Percentiles rank a stretch among this genome's conserved stretches.
Conservation (phyloP, 768 basidiomycete species). For the Tulasnella sp. region DNA sequence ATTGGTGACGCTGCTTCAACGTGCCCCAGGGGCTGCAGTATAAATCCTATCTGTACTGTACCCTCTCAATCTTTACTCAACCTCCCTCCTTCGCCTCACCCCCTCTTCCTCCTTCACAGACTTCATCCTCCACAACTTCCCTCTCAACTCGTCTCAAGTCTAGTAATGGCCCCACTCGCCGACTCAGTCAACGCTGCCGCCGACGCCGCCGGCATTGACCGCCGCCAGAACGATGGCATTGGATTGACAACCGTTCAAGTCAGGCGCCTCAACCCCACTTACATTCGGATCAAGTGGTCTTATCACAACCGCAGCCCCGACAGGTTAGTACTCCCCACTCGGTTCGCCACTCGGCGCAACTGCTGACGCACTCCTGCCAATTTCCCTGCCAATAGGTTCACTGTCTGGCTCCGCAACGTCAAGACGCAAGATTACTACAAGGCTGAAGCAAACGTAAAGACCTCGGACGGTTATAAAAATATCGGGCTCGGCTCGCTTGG, state of each 20-base stretch:
- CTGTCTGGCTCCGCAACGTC: conserved; percentile 4
- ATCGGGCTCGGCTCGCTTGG: neutral
- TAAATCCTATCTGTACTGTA: neutral
- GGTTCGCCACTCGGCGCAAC: neutral
- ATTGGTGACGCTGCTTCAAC: neutral
- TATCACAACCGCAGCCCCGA: neutral
- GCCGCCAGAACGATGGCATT: conserved; percentile 2
- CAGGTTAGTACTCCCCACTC: neutral
- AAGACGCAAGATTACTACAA: neutral
- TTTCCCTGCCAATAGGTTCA: neutral
- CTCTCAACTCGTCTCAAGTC: neutral
- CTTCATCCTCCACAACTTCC: neutral
- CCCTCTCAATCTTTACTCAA: neutral
- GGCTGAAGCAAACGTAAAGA: neutral
- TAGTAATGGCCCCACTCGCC: neutral
- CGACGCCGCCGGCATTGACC: neutral
- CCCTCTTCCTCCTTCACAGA: neutral
- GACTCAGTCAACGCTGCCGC: neutral
- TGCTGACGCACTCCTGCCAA: neutral
- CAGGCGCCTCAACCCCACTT: neutral
- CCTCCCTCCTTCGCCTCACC: neutral
- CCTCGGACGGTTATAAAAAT: neutral
- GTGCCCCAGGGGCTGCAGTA: neutral
- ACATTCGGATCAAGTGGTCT: neutral
- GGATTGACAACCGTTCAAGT: neutral